A percentile compares a stretch with the other conserved stretches of the same genome.
Conservation (phyloP, 2,329 filamentous ascomycete genomes). For the Paraphaeosphaeria minitans region DNA sequence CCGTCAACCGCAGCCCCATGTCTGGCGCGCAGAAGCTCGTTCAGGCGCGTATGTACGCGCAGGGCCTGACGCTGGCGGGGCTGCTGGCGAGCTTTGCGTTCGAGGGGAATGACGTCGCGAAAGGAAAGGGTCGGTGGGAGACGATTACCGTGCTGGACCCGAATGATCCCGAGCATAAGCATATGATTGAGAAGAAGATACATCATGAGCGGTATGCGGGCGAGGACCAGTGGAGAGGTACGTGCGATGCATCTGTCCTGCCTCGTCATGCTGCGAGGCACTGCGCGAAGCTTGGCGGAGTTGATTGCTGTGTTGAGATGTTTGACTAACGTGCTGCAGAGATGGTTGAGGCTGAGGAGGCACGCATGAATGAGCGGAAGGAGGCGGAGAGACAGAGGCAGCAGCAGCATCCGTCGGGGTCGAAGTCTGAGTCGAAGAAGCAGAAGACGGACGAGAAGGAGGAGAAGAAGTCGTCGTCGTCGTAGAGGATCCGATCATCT, state of each 20-base stretch:
- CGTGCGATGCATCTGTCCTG: conserved; percentile 38
- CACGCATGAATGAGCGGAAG: conserved; percentile 59
- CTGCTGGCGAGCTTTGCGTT: conserved; percentile 81
- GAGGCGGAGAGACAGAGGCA: conserved; percentile 23
- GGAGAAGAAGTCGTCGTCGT: conserved; percentile 15
- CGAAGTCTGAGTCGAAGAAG: conserved; percentile 25
- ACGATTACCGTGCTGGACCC: conserved; percentile 81
- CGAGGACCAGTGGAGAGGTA: conserved; percentile 91
- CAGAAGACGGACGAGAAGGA: neutral
- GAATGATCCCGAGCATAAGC: conserved; percentile 80
- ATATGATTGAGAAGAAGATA: conserved; percentile 82
- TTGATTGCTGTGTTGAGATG: conserved; percentile 9
- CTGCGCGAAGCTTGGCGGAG: conserved; percentile 9
- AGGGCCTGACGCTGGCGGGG: conserved; percentile 84
- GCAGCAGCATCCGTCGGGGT: neutral
- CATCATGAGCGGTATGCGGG: conserved; percentile 87
- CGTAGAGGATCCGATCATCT: neutral
- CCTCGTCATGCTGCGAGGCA: conserved; percentile 19
- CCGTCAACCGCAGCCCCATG: conserved; percentile 78
- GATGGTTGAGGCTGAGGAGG: conserved; percentile 83
- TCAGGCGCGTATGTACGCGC: conserved; percentile 92
- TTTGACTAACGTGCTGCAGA: conserved; percentile 55
- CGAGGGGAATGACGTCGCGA: conserved; percentile 78
- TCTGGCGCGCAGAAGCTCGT: conserved; percentile 84
- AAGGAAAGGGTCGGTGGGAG: conserved; percentile 80